These are phyloP conservation scores for Phycomyces nitens DNA, from an alignment of 192 early-diverging fungal species.

Conservation along the genomic window DNA sequence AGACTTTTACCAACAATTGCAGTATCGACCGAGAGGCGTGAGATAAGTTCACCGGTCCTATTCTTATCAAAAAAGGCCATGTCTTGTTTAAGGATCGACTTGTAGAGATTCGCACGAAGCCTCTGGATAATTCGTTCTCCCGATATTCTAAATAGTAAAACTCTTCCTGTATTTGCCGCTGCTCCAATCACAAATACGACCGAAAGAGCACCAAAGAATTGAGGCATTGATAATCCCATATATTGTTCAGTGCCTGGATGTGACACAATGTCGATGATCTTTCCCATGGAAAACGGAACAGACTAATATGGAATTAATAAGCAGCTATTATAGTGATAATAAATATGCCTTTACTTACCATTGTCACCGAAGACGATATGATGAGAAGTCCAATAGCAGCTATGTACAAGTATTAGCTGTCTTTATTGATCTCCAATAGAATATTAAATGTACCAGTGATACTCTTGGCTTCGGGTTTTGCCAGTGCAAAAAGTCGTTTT, in stretches of 20 bases:
- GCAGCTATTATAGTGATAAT: neutral
- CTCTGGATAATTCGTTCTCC: conserved; percentile 71
- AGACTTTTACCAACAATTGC: conserved; percentile 70
- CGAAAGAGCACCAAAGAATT: conserved; percentile 51
- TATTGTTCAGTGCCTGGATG: conserved; percentile 37
- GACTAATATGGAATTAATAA: conserved; percentile 13
- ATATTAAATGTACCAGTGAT: conserved; percentile 22
- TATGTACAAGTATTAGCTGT: conserved; percentile 7
- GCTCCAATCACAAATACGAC: conserved; percentile 35
- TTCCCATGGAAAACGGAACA: conserved; percentile 65
- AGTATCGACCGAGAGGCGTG: conserved; percentile 75
- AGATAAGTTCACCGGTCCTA: conserved; percentile 75
- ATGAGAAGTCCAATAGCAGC: conserved; percentile 54
- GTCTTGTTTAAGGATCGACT: conserved; percentile 78
- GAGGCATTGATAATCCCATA: conserved; percentile 48
- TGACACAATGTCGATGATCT: conserved; percentile 65
- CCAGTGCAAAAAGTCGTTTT: conserved; percentile 20
- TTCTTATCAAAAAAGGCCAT: conserved; percentile 86
- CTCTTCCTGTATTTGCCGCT: conserved; percentile 39
- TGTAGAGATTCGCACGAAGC: conserved; percentile 60
- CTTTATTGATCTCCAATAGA: neutral
- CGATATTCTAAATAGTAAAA: conserved; percentile 57
- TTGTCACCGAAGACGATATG: conserved; percentile 59
- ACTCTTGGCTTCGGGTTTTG: conserved; percentile 30
- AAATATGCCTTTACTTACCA: conserved; percentile 33